Percentiles rank a stretch among this genome's conserved stretches.
Conservation (phyloP, 2,329 filamentous ascomycete genomes). For the Aspergillus felis region DNA sequence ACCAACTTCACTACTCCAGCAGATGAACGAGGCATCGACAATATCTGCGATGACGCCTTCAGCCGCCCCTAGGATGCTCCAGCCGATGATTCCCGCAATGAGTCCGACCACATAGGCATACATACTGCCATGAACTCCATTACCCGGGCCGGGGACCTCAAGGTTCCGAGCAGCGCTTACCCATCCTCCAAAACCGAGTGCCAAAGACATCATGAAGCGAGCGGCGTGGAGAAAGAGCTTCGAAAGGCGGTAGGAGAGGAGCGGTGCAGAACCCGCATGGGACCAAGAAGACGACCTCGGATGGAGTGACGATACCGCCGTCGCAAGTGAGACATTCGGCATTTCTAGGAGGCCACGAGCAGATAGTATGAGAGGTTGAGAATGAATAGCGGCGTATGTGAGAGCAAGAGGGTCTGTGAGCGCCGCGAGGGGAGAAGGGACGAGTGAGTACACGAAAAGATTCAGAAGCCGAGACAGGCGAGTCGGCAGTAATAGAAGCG, state of each 20-base stretch:
- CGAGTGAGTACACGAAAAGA: constrained; percentile 70
- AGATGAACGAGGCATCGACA: constrained; percentile 83
- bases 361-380: constrained; percentile 71
- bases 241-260: constrained; percentile 85
- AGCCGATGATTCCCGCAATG: constrained; percentile 90
- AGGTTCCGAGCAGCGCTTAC: constrained; percentile 83
- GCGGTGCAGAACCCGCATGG: constrained; percentile 43
- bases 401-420: constrained; percentile 88
- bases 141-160: constrained; percentile 50
- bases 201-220: constrained; percentile 83
- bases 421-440: constrained; percentile 79
- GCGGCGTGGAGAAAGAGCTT: constrained; percentile 90
- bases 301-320: constrained; percentile 61
- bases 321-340: constrained; percentile 69
- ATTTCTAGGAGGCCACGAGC: constrained; percentile 78
- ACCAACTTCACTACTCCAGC: constrained; percentile 84
- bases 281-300: constrained; percentile 42
- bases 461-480: constrained; percentile 66
- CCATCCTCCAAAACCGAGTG: constrained; percentile 93
- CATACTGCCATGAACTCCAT: constrained; percentile 65
- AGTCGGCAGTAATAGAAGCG: constrained; percentile 76
- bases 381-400: constrained; percentile 92
- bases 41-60: constrained; percentile 84
- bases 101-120: constrained; percentile 94
- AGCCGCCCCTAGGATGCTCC: constrained; percentile 86